Evolutionary conservation across 2,329 filamentous ascomycete genomes (phyloP).

Genomic region (Colletotrichum acutatum): DNA sequence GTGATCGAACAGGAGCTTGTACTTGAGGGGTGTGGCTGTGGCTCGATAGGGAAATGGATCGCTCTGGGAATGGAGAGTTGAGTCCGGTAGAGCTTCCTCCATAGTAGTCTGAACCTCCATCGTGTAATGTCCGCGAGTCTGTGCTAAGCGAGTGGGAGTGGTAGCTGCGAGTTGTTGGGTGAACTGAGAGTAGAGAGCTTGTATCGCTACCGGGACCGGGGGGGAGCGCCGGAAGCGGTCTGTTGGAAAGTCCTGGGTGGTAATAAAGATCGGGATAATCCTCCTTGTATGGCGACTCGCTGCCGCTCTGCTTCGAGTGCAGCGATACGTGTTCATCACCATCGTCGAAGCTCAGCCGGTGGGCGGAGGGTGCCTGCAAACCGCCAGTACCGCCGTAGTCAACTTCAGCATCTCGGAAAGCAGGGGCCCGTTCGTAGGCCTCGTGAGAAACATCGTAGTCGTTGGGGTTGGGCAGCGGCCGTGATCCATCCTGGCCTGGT

Average conservation of each 20-base stretch:
- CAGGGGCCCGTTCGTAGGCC: constrained; percentile 49
- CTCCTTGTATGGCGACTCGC: constrained; percentile 74
- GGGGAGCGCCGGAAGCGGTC: constrained; percentile 72
- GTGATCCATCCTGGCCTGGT: constrained; percentile 54
- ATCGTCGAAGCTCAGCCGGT: constrained; percentile 90
- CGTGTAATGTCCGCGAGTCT: constrained; percentile 54
- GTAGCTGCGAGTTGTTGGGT: constrained; percentile 47
- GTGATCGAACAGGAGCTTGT: constrained; percentile 86
- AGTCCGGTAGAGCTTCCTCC: constrained; percentile 40
- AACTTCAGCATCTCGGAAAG: constrained; percentile 73
- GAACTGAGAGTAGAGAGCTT: constrained; percentile 61
- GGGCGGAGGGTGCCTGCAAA: constrained; percentile 76
- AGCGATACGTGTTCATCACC: constrained; percentile 81
- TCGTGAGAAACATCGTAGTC: constrained; percentile 45
- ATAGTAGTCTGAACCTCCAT: constrained; percentile 61
- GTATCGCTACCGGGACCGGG: constrained; percentile 71
- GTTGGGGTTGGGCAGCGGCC: constrained; percentile 60
- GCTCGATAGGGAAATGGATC: constrained; percentile 85
- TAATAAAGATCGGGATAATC: constrained; percentile 94
- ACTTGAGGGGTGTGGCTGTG: constrained; percentile 84
- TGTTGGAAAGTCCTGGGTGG: constrained; percentile 80
- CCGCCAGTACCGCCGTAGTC: constrained; percentile 94
- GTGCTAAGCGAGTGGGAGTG: constrained; percentile 61
- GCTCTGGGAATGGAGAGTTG: constrained; percentile 62
- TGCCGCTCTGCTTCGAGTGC: constrained; percentile 66